Evolutionary conservation across 2,329 filamentous ascomycete genomes (phyloP).

Genomic region (Alternaria infectoria): DNA sequence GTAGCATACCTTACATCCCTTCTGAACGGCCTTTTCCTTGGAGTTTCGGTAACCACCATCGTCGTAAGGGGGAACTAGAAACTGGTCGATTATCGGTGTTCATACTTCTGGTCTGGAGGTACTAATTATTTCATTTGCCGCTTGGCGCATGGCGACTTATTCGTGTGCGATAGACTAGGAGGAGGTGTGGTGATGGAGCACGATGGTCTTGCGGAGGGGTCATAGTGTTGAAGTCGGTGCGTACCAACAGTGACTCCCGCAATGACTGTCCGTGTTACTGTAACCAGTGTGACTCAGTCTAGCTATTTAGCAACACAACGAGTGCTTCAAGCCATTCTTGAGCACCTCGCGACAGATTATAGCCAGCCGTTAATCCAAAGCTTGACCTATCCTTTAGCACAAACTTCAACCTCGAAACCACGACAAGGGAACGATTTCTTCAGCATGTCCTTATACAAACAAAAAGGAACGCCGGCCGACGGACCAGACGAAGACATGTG

Average conservation of each 20-base stretch:
- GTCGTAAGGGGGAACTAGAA: background rate
- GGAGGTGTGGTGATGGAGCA: background rate
- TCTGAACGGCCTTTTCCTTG: background rate
- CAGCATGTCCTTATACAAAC: rapidly evolving
- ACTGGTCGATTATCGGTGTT: background rate
- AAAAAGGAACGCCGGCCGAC: rapidly evolving
- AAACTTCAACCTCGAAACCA: too few species aligned
- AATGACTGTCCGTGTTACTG: background rate
- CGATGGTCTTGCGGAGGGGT: background rate
- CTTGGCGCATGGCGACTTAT: rapidly evolving
- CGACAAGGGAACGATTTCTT: too few species aligned
- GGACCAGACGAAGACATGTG: too few species aligned
- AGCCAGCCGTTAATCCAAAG: too few species aligned
- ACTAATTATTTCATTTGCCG: rapidly evolving
- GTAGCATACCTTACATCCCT: background rate
- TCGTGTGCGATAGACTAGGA: background rate
- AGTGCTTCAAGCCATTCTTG: too few species aligned
- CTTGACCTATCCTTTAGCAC: too few species aligned
- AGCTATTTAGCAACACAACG: background rate
- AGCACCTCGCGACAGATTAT: too few species aligned
- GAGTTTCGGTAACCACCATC: background rate
- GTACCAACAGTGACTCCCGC: background rate
- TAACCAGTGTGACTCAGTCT: background rate
- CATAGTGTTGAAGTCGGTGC: background rate
- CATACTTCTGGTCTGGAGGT: background rate